phyloP scores from a whole-genome alignment of 2,329 filamentous ascomycete species.

The Penicillium oxalicum region DNA sequence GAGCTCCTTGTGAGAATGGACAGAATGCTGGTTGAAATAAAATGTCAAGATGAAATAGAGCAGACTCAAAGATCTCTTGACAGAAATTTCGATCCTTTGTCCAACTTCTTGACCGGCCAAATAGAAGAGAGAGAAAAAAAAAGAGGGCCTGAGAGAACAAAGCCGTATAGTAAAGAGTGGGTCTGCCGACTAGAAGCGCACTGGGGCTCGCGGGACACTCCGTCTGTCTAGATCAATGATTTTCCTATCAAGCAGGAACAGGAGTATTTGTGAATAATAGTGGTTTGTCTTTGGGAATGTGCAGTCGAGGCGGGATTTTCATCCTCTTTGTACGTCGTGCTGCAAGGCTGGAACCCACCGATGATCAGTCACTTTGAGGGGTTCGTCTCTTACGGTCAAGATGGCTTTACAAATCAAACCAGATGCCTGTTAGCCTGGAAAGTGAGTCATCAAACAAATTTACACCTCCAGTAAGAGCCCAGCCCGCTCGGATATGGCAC shows the following conservation, averaged over 20 bases:
- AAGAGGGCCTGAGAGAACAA: constrained; percentile 7
- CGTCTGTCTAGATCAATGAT: background rate
- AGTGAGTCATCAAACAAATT: constrained; percentile 6
- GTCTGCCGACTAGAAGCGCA: constrained; percentile 21
- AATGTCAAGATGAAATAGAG: too few relatives aligned
- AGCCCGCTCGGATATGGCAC: background rate
- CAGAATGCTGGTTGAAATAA: background rate
- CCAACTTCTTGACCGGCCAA: background rate
- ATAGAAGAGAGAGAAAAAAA: background rate
- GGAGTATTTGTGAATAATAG: background rate
- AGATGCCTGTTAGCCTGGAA: background rate
- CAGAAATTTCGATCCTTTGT: background rate
- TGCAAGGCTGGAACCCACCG: background rate
- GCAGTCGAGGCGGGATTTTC: constrained; percentile 4
- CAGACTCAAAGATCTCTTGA: background rate
- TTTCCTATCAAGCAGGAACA: background rate
- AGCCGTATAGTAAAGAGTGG: constrained; percentile 15
- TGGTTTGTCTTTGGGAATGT: background rate
- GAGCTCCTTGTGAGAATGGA: background rate
- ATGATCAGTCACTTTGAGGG: background rate
- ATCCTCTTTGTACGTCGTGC: constrained; percentile 7
- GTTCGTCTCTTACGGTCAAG: background rate
- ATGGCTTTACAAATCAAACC: constrained; percentile 10
- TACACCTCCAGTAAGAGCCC: too few relatives aligned
- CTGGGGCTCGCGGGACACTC: constrained; percentile 1